These are phyloP conservation scores for Isoetes taiwanensis DNA, from an alignment of 75 land plant genomes.

Conservation along the genomic window DNA sequence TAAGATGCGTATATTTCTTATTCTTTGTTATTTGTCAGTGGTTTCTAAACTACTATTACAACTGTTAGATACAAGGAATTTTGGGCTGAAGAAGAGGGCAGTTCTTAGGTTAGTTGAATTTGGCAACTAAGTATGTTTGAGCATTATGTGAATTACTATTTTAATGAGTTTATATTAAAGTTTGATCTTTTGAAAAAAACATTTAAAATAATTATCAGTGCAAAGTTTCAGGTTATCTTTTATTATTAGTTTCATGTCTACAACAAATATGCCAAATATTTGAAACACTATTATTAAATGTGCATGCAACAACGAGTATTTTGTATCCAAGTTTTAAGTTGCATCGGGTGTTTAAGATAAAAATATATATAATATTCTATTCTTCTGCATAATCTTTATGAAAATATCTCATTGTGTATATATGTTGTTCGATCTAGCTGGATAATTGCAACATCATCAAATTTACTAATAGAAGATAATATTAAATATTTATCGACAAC, in stretches of 20 bases:
- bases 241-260: slow-evolving; percentile 4
- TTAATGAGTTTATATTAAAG: too few species aligned
- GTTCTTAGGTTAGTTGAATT: slow-evolving; percentile 64
- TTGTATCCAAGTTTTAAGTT: slow-evolving; percentile 52
- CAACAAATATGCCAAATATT: too few species aligned
- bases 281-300: too few species aligned
- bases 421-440: slow-evolving; percentile 4
- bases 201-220: not conserved
- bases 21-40: slow-evolving; percentile 21
- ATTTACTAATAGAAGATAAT: not conserved
- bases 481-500: not conserved
- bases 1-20: slow-evolving; percentile 50
- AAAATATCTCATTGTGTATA: not conserved
- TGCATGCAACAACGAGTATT: slow-evolving; percentile 53
- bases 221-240: not conserved
- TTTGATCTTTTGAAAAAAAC: too few species aligned
- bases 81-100: slow-evolving; percentile 57
- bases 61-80: slow-evolving; percentile 60
- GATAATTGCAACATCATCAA: slow-evolving; percentile 7
- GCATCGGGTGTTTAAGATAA: slow-evolving; percentile 49
- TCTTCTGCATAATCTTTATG: not conserved
- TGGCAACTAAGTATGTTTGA: too few species aligned
- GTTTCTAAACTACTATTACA: slow-evolving; percentile 53
- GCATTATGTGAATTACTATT: too few species aligned
- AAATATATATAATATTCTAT: not conserved